Percentiles rank a stretch among this genome's conserved stretches.
Evolutionary conservation across 176 grass and related monocot genomes (phyloP).

Genomic region (Bromus sterilis): DNA sequence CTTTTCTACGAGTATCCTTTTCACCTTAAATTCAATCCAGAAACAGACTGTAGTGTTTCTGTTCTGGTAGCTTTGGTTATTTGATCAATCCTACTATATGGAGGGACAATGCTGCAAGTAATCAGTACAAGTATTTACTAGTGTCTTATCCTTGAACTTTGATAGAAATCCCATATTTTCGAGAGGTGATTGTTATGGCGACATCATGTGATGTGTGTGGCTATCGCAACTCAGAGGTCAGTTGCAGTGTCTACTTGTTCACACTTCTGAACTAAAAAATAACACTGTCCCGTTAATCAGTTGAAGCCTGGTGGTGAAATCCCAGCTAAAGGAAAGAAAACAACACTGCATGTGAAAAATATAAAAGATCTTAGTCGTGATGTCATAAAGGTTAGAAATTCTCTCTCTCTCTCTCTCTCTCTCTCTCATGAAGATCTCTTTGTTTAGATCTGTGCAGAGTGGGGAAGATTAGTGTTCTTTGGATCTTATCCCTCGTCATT

Average conservation of each 20-base stretch:
- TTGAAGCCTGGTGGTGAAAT: slow-evolving; percentile 90
- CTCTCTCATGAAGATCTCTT: too few relatives aligned
- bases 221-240: slow-evolving; percentile 91
- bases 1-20: slow-evolving; percentile 82
- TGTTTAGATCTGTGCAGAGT: background rate
- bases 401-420: background rate
- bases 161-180: slow-evolving; percentile 92
- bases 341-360: slow-evolving; percentile 55
- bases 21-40: background rate
- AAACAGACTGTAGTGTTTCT: background rate
- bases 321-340: slow-evolving; percentile 70
- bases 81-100: background rate
- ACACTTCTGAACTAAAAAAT: background rate
- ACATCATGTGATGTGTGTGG: slow-evolving; percentile 75
- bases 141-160: slow-evolving; percentile 22
- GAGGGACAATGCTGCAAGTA: background rate
- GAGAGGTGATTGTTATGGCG: slow-evolving; percentile 90
- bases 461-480: background rate
- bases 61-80: slow-evolving; percentile 4
- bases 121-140: background rate
- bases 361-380: slow-evolving; percentile 77
- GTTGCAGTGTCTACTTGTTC: background rate
- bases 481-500: background rate
- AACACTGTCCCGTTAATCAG: slow-evolving; percentile 38
- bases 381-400: slow-evolving; percentile 79